A percentile compares a stretch with the other conserved stretches of the same genome.
Evolutionary conservation across 2,329 filamentous ascomycete genomes (phyloP).

Genomic region (Tolypocladium paradoxum): DNA sequence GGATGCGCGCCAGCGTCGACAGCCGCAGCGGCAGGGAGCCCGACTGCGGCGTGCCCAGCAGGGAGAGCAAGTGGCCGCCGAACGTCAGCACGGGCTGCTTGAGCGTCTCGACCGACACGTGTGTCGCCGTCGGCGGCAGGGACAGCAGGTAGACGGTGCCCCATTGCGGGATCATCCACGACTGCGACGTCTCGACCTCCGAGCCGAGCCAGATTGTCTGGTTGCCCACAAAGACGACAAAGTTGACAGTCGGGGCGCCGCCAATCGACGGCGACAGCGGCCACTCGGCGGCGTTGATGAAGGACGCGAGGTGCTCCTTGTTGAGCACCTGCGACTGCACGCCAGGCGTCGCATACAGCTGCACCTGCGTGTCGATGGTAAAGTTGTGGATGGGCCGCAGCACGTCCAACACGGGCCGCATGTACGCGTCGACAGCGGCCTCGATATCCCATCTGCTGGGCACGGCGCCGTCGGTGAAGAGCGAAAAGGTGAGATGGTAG

Average conservation of each 20-base stretch:
- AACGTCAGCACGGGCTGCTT: slow-evolving; percentile 80
- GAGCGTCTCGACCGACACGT: slow-evolving; percentile 55
- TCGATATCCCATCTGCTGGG: slow-evolving; percentile 93
- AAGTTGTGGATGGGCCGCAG: slow-evolving; percentile 85
- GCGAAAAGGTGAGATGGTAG: slow-evolving; percentile 90
- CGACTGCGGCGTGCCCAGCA: slow-evolving; percentile 73
- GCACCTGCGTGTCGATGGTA: slow-evolving; percentile 90
- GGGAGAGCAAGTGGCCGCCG: slow-evolving; percentile 76
- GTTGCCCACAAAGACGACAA: slow-evolving; percentile 80
- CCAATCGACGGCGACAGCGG: slow-evolving; percentile 90
- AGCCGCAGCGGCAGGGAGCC: slow-evolving; percentile 79
- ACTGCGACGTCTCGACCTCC: slow-evolving; percentile 41
- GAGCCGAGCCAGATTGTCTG: slow-evolving; percentile 51
- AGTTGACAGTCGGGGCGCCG: slow-evolving; percentile 87
- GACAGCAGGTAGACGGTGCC: slow-evolving; percentile 57
- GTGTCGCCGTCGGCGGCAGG: slow-evolving; percentile 27
- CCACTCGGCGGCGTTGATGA: slow-evolving; percentile 98
- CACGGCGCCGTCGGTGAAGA: slow-evolving; percentile 69
- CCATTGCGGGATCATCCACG: slow-evolving; percentile 95
- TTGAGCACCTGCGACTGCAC: slow-evolving; percentile 54
- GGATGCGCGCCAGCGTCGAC: slow-evolving; percentile 74
- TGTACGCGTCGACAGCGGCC: slow-evolving; percentile 65
- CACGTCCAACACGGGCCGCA: slow-evolving; percentile 69
- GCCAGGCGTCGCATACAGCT: slow-evolving; percentile 74
- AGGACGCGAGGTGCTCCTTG: slow-evolving; percentile 82